Evolutionary conservation across 1,139 yeast genomes (phyloP).

Genomic region (Pneumocystis wakefieldiae): DNA sequence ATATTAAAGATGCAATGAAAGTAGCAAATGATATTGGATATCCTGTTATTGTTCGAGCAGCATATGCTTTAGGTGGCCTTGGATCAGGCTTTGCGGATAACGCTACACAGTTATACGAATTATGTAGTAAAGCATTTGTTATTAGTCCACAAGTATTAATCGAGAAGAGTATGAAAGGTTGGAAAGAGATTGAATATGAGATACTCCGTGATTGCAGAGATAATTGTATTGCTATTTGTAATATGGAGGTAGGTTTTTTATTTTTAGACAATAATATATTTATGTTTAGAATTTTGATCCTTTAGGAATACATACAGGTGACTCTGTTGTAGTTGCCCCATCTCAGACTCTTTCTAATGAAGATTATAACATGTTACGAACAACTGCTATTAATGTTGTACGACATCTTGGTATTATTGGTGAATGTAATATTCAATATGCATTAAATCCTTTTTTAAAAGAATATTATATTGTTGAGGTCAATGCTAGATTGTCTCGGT

Average conservation of each 20-base stretch:
- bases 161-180: conserved; percentile 95
- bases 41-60: conserved; percentile 96
- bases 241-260: conserved; percentile 51
- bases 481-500: conserved; percentile 92
- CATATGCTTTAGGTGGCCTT: conserved; percentile 91
- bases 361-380: conserved; percentile 94
- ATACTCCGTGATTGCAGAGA: conserved; percentile 96
- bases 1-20: conserved; percentile 60
- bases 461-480: conserved; percentile 97
- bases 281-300: conserved; percentile 64
- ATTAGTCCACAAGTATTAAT: conserved; percentile 91
- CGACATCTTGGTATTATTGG: conserved; percentile 98
- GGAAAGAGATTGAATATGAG: conserved; percentile 98
- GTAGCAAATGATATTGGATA: conserved; percentile 83
- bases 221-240: conserved; percentile 97
- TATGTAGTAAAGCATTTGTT: conserved; percentile 87
- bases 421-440: conserved; percentile 97
- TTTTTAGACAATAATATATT: neutral
- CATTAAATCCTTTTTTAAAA: conserved; percentile 82
- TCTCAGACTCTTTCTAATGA: conserved; percentile 95
- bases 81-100: conserved; percentile 97
- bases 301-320: conserved; percentile 97
- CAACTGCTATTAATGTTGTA: conserved; percentile 92
- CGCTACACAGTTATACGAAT: conserved; percentile 62
- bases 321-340: conserved; percentile 96